Evolutionary conservation across 2,329 filamentous ascomycete genomes (phyloP), one percentile per base, ranked within the genome.

Genomic region (Curvularia verruculosa): DNA sequence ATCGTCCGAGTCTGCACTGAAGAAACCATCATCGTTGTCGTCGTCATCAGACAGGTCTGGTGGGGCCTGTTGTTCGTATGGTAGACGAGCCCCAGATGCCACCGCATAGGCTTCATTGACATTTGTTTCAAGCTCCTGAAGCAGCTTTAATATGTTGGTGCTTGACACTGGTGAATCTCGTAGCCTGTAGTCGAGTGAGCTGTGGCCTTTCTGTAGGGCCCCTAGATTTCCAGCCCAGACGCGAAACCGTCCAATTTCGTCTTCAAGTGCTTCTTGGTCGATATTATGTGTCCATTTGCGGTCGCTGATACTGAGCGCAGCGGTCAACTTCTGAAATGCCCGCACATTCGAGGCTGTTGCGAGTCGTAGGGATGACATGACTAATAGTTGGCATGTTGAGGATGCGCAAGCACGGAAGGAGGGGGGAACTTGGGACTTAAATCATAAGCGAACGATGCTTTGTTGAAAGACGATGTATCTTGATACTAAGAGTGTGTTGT

Each of bases 201-300:
- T 72, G 47, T 76, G 75, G 5, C 75, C 74, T 60, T 75, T 76
- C 26, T 75, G 72, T 21, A 75, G 51, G 19, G 72, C 74, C 3
- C 73, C 74, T 3, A 76, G 54, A 50, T 76, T 76, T 5, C 75
- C 66, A 12, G 66, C 66, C 74, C 73, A 77, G 0, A 76, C 73
- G 36, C 73, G 64, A 37, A 76, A 73, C 45, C 73, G 68, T n/a
- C 74, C 73, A 39, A 74, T 64, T 47, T 77, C 75, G 52, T 77
- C 75, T 34, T 73, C 66, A 13, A 77, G 66, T 15, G 64, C 66
- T 29, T 72, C 72, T 7, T 46, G 43, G 15, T 74, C 70, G 44
- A 76, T 58, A 5, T 57, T 46, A 37, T 64, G 29, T 5, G 52
- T 15, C 52, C 62, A 57, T 31, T 54, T 60, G 18, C 49, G 37